Base-by-base conservation (phyloP, 2,329 filamentous ascomycete species). In the Talaromyces sp. region DNA sequence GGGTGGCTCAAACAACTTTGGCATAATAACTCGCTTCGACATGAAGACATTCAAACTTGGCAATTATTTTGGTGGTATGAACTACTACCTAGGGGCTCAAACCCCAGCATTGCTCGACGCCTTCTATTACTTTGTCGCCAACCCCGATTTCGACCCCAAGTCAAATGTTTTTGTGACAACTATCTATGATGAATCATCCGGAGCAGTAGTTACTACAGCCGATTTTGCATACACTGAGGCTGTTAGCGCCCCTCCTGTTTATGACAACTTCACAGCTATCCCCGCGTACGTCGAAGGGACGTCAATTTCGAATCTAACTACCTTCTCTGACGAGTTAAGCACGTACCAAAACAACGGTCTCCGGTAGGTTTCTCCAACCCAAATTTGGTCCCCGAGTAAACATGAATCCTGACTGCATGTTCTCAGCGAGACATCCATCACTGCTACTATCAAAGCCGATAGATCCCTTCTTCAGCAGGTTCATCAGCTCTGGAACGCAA, bases 1-100 rank as follows among this genome's bases (percentile, higher is more conserved):
- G 12, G 57, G 50, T 21, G 57, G 57, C 11, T 21, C 50, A 48
- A 55, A 55, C 31, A 59, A 54, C 27, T 59, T 54, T 38, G 51
- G 57, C 21, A 54, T 59, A 10, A 48, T 59, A 3, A 59, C 57
- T 19, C 57, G 46, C 31, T 32, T 54, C 21, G 35, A 43, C n/a
- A 14, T 59, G 27, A 52, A 24, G 29, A 54, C 57, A 12, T 59
- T 59, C 46, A 19, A 38, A 3, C 35, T 31, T 24, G 57, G 57
- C 7, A 41, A 59, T 11, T 21, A 46, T n/a, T 59, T 51, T 51
- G 35, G 32, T 3, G 57, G 32, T 21, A 59, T 46, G 24, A 51
- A 54, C 32, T 31, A 46, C 12, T 46, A 46, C 19, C 19, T 46
- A 12, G 41, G 41, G 14, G 8, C 19, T n/a, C 5, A 46, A 11